Evolutionary conservation across 2,329 filamentous ascomycete species (phyloP).

Genomic region (Penicillium sp.): DNA sequence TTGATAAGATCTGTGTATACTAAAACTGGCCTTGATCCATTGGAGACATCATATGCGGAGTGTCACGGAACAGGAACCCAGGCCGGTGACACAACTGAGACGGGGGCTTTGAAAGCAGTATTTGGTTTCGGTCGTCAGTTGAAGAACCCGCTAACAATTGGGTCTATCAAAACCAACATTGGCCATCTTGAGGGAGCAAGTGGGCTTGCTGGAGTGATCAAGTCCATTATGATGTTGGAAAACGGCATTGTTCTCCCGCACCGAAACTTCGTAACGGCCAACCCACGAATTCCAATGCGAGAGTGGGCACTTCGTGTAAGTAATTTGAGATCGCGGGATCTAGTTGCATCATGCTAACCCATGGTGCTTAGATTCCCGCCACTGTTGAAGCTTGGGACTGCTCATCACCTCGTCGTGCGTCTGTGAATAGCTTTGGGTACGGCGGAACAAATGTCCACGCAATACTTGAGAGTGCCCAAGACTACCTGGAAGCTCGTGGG

Average conservation of each 20-base stretch:
- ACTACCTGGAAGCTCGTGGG: not conserved
- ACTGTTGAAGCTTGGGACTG: not conserved
- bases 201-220: not conserved
- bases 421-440: conserved; percentile 4
- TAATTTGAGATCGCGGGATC: not conserved
- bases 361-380: not conserved
- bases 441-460: conserved; percentile 6
- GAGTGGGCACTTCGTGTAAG: not conserved
- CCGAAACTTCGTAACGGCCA: not conserved
- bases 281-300: not conserved
- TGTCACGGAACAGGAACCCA: conserved; percentile 6
- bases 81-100: conserved; percentile 5
- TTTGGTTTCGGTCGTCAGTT: not conserved
- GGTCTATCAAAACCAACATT: not conserved
- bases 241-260: not conserved
- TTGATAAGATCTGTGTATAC: conserved; percentile 1
- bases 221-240: not conserved
- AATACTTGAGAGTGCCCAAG: not conserved
- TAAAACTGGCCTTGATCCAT: not conserved
- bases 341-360: not conserved
- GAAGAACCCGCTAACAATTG: not conserved
- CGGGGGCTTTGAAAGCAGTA: not conserved
- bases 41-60: conserved; percentile 4
- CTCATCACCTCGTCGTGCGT: not conserved
- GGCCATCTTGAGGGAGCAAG: not conserved